Percentiles rank a stretch among this genome's conserved stretches.
Evolutionary conservation across 164 flowering plant species (phyloP).

Genomic region (Hamamelis virginiana): DNA sequence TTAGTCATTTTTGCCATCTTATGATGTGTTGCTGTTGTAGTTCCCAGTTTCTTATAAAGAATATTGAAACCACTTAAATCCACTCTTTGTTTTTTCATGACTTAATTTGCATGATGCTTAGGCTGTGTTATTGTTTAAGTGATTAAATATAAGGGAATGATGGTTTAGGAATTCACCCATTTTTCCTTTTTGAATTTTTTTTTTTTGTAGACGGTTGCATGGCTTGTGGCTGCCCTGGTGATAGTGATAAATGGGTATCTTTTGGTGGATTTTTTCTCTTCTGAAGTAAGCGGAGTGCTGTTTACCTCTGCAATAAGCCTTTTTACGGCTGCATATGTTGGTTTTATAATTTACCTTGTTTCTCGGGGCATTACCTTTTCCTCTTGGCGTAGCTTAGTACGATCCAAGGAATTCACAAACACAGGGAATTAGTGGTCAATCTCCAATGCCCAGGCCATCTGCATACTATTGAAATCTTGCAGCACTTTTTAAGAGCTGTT

Average conservation of each 20-base stretch:
- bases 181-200: not conserved
- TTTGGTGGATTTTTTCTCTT: constrained; percentile 53
- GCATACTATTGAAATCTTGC: not conserved
- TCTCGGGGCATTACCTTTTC: constrained; percentile 32
- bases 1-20: not conserved
- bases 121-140: not conserved
- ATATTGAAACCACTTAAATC: not conserved
- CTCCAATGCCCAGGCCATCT: not conserved
- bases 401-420: constrained; percentile 12
- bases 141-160: not conserved
- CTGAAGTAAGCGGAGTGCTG: constrained; percentile 43
- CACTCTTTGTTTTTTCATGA: not conserved
- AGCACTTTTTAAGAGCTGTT: not conserved
- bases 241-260: constrained; percentile 70
- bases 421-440: constrained; percentile 11
- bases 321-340: constrained; percentile 49
- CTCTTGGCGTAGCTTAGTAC: constrained; percentile 12
- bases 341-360: constrained; percentile 56
- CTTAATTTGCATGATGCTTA: not conserved
- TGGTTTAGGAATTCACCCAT: not conserved
- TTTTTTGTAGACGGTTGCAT: constrained; percentile 43
- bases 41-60: not conserved
- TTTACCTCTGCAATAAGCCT: constrained; percentile 23
- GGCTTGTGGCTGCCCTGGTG: constrained; percentile 63
- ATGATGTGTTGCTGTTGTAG: not conserved